Base-by-base conservation (phyloP, 1,139 yeast species). In the Hyphopichia wangnamkhiaoensis region DNA sequence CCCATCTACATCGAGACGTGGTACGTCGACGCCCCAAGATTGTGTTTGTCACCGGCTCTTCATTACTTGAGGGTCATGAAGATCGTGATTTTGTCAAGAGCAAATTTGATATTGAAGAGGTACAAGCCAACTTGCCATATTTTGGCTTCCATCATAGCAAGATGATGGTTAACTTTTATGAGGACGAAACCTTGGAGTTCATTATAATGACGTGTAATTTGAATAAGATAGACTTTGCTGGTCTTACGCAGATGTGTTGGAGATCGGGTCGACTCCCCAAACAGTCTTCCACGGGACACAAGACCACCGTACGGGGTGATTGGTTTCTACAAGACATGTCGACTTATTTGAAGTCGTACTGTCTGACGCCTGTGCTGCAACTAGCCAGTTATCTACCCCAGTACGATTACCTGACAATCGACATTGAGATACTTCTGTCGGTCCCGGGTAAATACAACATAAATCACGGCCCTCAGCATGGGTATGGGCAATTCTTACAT, bases 171-270 rank as follows among this genome's bases (percentile, higher is more conserved):
- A 82, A 82, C 51, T 65, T 75, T 42, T 79, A 65, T 48, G 54
- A 50, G 3, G 78, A 74, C 44, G 51, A 51, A 13, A 55, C 71
- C 0, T 57, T 74, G 23, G 80, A 75, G 49, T 54, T 83, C 0
- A 75, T 77, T n/a, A 63, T 83, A 15, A 76, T 82, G 62, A 78
- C 89, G 0, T 73, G 78, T 51, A 84, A 84, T 53, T 53, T 82
- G 38, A 79, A 82, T 0, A 58, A 59, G 32, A 56, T 71, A 1
- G 90, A 84, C 54, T 71, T 80, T 40, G 64, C 65, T 4, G 72
- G 72, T 1, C 76, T 83, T 38, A 81, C 84, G 2, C 89, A 83
- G 53, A 80, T 80, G 71, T 61, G 76, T 28, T 83, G 89, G 90
- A 58, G 71, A 31, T 76, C 84, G 3, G 87, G 84, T 0, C 47